Base-by-base conservation (phyloP, 1,284 basidiomycete genomes). In the Mrakiaceae sp. region DNA sequence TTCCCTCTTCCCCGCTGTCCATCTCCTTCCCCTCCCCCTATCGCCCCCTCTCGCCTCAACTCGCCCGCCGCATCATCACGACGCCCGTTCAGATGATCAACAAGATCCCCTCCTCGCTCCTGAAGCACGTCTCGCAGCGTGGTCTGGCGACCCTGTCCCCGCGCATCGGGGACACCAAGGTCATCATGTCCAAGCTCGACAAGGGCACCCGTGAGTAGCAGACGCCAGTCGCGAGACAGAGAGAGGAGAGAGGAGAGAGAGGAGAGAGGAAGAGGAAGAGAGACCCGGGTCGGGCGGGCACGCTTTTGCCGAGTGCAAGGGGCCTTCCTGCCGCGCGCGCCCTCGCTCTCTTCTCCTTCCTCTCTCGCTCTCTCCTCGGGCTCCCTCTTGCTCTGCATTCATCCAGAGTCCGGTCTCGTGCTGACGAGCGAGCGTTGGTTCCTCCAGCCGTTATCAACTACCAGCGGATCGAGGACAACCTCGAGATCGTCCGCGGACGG, bases 381-480 rank as follows among this genome's bases (percentile, higher is more conserved):
- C 12, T 27, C 27, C 27, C 27, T 54, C 5, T 47, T 47, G 43
- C 47, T 44, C n/a, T 16, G 5, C 48, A 8, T 16, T 46, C 6
- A 6, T 58, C 6, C 47, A 50, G 48, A 60, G 27, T 1, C 27
- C 27, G 27, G 27, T 1, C 27, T 27, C 27, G 27, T 27, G 27
- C 27, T 27, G 27, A 27, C 27, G 27, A 27, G 27, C 27, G 27
- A 27, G 27, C 42, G 49, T 47, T 53, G 0, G 47, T n/a, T 46
- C 40, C 14, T n/a, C 16, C 46, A 66, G 69, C 84, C 68, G 95
- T 83, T 77, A 94, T 97, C 80, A 96, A 97, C 85, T 97, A 97
- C 78, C 93, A 95, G 80, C 86, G 92, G 68, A 96, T 95, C 74
- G 92, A 95, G 80, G 91, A 95, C 77, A 95, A 92, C 81, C 85